Conservation (phyloP, 208 protist species). For the Trypanosoma scelopori region DNA sequence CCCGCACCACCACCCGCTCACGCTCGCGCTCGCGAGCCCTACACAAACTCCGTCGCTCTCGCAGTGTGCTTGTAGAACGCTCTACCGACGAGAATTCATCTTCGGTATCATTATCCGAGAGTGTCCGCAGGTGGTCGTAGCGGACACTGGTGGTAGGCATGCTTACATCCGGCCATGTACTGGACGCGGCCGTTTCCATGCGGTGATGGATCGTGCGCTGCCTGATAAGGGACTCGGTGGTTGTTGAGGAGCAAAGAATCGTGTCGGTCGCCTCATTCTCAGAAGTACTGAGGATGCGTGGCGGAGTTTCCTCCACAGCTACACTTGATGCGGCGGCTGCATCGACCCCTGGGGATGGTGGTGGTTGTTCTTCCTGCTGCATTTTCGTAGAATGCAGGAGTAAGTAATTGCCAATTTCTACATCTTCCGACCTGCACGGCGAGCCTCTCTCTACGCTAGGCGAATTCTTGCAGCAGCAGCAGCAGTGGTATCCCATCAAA, state of each 20-base stretch:
- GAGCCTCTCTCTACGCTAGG: no score
- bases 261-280: constrained; percentile 31
- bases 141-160: constrained; percentile 49
- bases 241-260: constrained; percentile 36
- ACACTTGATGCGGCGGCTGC: not conserved
- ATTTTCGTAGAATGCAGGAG: no score
- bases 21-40: constrained; percentile 16
- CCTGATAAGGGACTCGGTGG: constrained; percentile 6
- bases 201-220: not conserved
- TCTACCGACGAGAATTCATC: constrained; percentile 44
- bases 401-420: no score
- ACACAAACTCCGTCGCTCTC: constrained; percentile 11
- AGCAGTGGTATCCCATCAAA: no score
- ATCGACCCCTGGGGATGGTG: not conserved
- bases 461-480: no score
- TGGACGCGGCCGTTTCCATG: constrained; percentile 20
- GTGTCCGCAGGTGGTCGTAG: constrained; percentile 30
- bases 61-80: not conserved
- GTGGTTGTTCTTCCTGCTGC: not conserved
- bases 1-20: constrained; percentile 30
- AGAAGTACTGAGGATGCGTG: not conserved
- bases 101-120: constrained; percentile 61
- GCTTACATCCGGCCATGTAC: constrained; percentile 62
- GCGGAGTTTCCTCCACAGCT: no score
- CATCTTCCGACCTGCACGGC: no score